Conservation (phyloP, 116 monocot species). For the Trichopus zeylanicus region DNA sequence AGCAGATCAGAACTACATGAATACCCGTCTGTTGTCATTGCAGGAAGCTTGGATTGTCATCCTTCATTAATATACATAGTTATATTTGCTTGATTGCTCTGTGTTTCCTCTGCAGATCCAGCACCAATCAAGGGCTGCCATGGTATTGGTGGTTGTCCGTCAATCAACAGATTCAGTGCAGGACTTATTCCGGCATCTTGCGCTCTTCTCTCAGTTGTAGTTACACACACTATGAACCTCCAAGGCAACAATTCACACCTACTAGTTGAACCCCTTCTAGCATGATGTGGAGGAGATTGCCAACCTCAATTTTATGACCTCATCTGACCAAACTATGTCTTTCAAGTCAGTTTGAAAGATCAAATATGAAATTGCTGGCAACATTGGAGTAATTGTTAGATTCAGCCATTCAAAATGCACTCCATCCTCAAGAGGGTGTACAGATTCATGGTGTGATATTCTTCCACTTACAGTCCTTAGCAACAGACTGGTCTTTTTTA, state of each 20-base stretch:
- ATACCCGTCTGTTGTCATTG: too few relatives aligned
- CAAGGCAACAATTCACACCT: neutral
- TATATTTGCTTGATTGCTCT: constrained; percentile 1
- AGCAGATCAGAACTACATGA: neutral
- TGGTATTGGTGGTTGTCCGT: constrained; percentile 6
- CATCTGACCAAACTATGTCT: neutral
- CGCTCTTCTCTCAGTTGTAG: constrained; percentile 17
- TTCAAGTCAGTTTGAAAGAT: neutral
- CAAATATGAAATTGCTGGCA: neutral
- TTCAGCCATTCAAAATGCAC: too few relatives aligned
- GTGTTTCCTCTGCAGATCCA: constrained; percentile 1
- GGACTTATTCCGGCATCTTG: constrained; percentile 26
- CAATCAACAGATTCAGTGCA: constrained; percentile 23
- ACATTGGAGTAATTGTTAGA: neutral
- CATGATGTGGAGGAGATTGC: neutral
- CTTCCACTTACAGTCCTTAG: too few relatives aligned
- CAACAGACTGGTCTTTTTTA: too few relatives aligned
- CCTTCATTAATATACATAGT: neutral
- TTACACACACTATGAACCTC: constrained; percentile 27
- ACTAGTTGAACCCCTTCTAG: constrained; percentile 24
- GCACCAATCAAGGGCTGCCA: constrained; percentile 5
- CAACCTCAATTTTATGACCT: neutral
- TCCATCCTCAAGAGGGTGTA: too few relatives aligned
- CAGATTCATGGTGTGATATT: too few relatives aligned
- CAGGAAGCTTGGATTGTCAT: neutral